Evolutionary conservation across 2,329 filamentous ascomycete genomes (phyloP).

Genomic region (Ophiostoma sp.): DNA sequence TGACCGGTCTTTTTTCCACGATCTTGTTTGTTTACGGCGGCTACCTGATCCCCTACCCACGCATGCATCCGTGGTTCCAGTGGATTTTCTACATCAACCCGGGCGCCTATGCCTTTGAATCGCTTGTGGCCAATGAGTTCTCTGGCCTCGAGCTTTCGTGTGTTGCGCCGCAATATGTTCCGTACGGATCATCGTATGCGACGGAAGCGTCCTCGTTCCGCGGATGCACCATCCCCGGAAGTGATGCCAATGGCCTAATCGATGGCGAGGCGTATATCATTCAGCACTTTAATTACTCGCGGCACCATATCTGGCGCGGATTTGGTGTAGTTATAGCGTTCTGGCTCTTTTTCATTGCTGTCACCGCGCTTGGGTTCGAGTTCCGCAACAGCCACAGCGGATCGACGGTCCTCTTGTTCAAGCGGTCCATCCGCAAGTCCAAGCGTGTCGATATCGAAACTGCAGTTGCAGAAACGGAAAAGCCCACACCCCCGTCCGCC

Average conservation of each 20-base stretch:
- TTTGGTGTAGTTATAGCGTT: constrained; percentile 64
- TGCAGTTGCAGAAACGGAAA: constrained; percentile 55
- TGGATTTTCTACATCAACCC: constrained; percentile 83
- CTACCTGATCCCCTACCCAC: constrained; percentile 56
- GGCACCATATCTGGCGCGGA: constrained; percentile 62
- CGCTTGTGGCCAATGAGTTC: constrained; percentile 81
- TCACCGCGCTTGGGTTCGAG: constrained; percentile 62
- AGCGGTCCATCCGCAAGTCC: constrained; percentile 21
- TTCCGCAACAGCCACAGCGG: constrained; percentile 61
- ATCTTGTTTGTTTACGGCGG: constrained; percentile 68
- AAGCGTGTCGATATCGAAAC: constrained; percentile 36
- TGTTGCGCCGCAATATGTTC: constrained; percentile 42
- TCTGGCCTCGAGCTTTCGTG: constrained; percentile 55
- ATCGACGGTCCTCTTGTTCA: constrained; percentile 33
- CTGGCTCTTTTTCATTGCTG: constrained; percentile 53
- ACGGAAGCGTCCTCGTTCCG: constrained; percentile 38
- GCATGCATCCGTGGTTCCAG: constrained; percentile 74
- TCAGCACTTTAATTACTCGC: constrained; percentile 51
- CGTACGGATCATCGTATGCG: constrained; percentile 35
- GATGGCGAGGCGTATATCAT: constrained; percentile 54
- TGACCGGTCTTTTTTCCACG: constrained; percentile 51
- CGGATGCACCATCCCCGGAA: constrained; percentile 58
- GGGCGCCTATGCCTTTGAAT: constrained; percentile 73
- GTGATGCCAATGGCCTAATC: constrained; percentile 45
- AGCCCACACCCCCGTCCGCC: constrained; percentile 53